Evolutionary conservation across 108 stramenopile species (phyloP).

Genomic region (Cyclostephanos tholiformis): DNA sequence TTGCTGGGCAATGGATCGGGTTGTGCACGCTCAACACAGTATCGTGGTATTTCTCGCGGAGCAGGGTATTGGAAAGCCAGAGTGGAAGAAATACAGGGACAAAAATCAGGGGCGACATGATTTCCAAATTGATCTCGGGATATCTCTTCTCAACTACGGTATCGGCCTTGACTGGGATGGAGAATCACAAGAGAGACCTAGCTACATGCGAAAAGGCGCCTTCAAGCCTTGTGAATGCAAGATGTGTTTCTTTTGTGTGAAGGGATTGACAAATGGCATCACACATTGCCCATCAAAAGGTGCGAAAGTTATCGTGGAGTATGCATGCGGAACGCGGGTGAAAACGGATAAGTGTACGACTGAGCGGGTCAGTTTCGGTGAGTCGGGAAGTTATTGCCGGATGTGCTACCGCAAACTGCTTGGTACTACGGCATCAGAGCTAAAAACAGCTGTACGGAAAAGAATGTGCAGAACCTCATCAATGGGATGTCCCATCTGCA

Average conservation of each 20-base stretch:
- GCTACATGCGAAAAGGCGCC: conserved; percentile 12
- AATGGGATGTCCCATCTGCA: too few species aligned
- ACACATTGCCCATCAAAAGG: conserved; percentile 19
- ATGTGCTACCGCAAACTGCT: conserved; percentile 3
- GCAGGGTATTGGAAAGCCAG: not conserved
- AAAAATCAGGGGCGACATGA: not conserved
- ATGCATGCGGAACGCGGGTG: not conserved
- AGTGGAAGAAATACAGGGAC: not conserved
- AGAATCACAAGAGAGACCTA: not conserved
- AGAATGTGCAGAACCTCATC: too few species aligned
- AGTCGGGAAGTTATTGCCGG: not conserved
- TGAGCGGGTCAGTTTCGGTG: too few species aligned
- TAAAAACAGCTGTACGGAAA: too few species aligned
- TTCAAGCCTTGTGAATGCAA: too few species aligned
- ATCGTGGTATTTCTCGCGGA: not conserved
- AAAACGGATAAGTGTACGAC: conserved; percentile 4
- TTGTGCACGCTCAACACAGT: not conserved
- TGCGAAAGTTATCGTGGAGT: conserved; percentile 9
- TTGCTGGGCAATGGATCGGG: not conserved
- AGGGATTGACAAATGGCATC: too few species aligned
- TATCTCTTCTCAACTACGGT: conserved; percentile 7
- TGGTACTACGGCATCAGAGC: too few species aligned
- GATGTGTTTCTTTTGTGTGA: too few species aligned
- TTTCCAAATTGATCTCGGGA: conserved; percentile 17
- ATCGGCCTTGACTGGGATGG: conserved; percentile 17